Conservation (phyloP, 208 protist species). For the Acanthamoeba triangularis region DNA sequence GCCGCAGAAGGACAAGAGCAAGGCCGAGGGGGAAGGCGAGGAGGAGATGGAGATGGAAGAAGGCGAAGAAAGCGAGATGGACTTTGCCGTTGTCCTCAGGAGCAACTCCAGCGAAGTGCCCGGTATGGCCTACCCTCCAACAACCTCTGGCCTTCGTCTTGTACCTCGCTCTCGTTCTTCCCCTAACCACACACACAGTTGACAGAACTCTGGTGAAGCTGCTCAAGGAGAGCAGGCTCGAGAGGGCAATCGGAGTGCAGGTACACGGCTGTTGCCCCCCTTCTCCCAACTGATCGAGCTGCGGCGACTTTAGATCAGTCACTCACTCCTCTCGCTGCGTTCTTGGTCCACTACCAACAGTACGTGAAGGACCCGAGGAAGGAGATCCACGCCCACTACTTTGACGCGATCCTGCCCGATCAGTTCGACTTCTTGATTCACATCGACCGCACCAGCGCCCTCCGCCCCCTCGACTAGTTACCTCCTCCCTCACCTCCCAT, state of each 20-base stretch:
- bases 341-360: not conserved
- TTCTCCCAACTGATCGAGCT: not conserved
- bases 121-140: not conserved
- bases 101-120: not conserved
- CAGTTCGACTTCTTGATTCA: conserved; percentile 77
- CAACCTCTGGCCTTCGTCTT: not conserved
- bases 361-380: conserved; percentile 69
- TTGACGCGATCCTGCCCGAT: not conserved
- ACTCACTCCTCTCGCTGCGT: too few species aligned
- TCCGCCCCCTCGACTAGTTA: conserved; percentile 63
- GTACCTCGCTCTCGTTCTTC: not conserved
- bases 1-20: conserved; percentile 40
- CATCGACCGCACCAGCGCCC: conserved; percentile 50
- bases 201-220: conserved; percentile 34
- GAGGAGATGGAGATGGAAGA: not conserved
- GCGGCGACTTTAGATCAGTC: not conserved
- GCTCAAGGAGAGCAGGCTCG: not conserved
- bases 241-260: conserved; percentile 76
- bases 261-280: not conserved
- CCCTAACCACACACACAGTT: not conserved
- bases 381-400: conserved; percentile 74
- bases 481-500: not conserved
- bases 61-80: not conserved
- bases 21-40: not conserved
- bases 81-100: conserved; percentile 2